phyloP scores from a whole-genome alignment of 2,329 filamentous ascomycete species.

The Alternaria metachromatica region DNA sequence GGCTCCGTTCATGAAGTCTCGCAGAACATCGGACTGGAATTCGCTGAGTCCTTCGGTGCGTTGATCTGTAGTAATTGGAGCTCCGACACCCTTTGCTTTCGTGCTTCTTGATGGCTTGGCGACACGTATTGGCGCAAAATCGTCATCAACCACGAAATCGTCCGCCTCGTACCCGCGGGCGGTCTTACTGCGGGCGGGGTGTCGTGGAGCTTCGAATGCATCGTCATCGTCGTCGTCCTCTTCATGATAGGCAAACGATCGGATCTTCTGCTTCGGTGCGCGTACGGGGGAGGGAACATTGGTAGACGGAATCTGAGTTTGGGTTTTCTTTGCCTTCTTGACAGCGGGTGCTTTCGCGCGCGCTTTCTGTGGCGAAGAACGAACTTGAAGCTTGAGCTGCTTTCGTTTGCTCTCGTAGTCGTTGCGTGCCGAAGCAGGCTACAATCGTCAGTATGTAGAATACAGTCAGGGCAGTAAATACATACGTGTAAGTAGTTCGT shows the following conservation, averaged over 20 bases:
- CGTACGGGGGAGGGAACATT: conserved; percentile 71
- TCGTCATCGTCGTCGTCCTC: conserved; percentile 36
- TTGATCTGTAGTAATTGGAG: conserved; percentile 65
- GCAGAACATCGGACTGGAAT: conserved; percentile 68
- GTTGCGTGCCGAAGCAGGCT: conserved; percentile 53
- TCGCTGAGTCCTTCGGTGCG: conserved; percentile 63
- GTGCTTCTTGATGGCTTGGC: conserved; percentile 45
- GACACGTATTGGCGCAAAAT: conserved; percentile 53
- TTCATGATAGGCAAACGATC: conserved; percentile 33
- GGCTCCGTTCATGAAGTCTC: conserved; percentile 69
- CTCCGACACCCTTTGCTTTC: conserved; percentile 55
- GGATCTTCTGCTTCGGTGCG: conserved; percentile 49
- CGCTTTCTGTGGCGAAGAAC: conserved; percentile 54
- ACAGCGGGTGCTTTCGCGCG: conserved; percentile 26
- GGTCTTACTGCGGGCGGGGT: conserved; percentile 23
- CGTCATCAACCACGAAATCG: conserved; percentile 51
- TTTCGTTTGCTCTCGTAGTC: conserved; percentile 51
- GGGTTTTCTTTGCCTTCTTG: conserved; percentile 40
- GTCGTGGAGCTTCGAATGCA: conserved; percentile 31
- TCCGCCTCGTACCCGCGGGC: conserved; percentile 47
- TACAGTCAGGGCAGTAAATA: conserved; percentile 3
- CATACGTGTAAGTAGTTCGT: conserved; percentile 74
- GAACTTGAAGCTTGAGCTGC: conserved; percentile 61
- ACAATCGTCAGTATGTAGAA: conserved; percentile 22
- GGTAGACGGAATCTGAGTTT: conserved; percentile 65